phyloP scores from a whole-genome alignment of 768 basidiomycete genomes.

The Polyporus arcularius region DNA sequence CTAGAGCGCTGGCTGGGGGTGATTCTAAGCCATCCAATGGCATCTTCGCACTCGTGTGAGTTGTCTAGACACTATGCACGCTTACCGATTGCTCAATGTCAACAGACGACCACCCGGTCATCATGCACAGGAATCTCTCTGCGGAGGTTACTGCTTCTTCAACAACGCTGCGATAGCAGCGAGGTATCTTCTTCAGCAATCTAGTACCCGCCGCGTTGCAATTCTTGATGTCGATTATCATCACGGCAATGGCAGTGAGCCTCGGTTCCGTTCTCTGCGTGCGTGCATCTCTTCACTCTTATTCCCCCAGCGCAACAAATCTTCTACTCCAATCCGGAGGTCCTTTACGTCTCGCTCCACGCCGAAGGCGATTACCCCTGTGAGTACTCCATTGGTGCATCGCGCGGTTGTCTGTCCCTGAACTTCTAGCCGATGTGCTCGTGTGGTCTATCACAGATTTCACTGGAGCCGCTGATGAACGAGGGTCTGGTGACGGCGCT shows the following conservation, averaged over 20 bases:
- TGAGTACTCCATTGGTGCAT: conserved; percentile 10
- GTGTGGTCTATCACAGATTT: conserved; percentile 25
- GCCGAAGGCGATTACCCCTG: conserved; percentile 36
- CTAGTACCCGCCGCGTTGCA: conserved; percentile 11
- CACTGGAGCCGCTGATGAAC: conserved; percentile 31
- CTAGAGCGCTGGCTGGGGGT: conserved; percentile 12
- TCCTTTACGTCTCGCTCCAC: conserved; percentile 36
- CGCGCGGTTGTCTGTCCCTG: neutral
- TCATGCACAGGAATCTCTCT: conserved; percentile 30
- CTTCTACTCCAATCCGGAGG: conserved; percentile 33
- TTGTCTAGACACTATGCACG: neutral
- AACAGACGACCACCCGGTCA: conserved; percentile 35
- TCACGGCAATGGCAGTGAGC: conserved; percentile 36
- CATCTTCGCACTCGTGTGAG: conserved; percentile 29
- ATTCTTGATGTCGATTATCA: conserved; percentile 41
- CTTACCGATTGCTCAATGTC: neutral
- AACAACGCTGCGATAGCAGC: conserved; percentile 36
- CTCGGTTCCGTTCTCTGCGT: neutral
- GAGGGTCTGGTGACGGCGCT: conserved; percentile 26
- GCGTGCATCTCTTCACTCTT: neutral
- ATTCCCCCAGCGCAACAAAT: conserved; percentile 29
- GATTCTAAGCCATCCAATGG: neutral
- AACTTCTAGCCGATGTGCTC: neutral
- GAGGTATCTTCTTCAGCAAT: conserved; percentile 25
- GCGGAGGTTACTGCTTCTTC: conserved; percentile 39